Evolutionary conservation across 2,329 filamentous ascomycete species (phyloP).

Genomic region (Apiospora aurea): DNA sequence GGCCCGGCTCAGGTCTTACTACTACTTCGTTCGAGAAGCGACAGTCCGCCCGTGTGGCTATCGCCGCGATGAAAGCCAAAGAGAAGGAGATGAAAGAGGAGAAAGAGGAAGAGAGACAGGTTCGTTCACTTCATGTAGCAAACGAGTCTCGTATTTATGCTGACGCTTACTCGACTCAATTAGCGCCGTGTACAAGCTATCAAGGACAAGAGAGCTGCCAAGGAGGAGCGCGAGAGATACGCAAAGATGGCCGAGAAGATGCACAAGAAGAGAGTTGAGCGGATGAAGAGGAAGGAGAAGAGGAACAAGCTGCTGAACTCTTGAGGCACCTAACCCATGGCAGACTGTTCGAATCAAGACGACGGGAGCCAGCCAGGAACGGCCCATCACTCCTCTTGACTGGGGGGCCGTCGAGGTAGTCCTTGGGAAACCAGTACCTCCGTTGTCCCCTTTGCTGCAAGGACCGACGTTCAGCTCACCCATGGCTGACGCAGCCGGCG

Average conservation of each 20-base stretch:
- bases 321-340: conserved; percentile 46
- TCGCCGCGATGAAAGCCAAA: conserved; percentile 83
- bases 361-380: neutral
- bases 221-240: conserved; percentile 92
- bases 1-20: conserved; percentile 74
- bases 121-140: conserved; percentile 43
- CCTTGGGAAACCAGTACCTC: neutral
- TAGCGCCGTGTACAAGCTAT: conserved; percentile 80
- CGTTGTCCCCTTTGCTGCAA: neutral
- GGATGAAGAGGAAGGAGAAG: conserved; percentile 95
- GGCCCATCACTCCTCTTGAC: neutral
- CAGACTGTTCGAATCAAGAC: neutral
- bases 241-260: conserved; percentile 97
- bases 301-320: conserved; percentile 84
- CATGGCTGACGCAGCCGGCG: neutral
- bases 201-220: conserved; percentile 84
- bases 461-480: neutral
- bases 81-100: conserved; percentile 97
- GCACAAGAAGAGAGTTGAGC: conserved; percentile 93
- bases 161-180: conserved; percentile 23
- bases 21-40: conserved; percentile 78
- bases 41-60: conserved; percentile 70
- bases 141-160: neutral
- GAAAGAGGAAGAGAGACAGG: conserved; percentile 88
- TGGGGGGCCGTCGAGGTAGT: neutral